These are phyloP conservation scores for Oidium heveae DNA, from an alignment of 2,329 filamentous ascomycete genomes.

Conservation along the genomic window DNA sequence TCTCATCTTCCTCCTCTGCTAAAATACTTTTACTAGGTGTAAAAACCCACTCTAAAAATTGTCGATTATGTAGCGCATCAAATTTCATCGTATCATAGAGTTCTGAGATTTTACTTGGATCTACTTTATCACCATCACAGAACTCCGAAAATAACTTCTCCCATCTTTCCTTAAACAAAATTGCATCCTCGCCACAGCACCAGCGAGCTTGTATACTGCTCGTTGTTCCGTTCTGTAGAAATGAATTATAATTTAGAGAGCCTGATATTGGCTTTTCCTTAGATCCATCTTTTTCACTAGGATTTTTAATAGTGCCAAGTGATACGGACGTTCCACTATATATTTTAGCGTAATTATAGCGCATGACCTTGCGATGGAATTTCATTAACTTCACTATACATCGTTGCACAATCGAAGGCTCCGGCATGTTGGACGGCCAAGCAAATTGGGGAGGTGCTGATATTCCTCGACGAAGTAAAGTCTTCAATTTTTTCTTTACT, in stretches of 20 bases:
- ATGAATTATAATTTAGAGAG: conserved; percentile 19
- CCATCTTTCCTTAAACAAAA: conserved; percentile 89
- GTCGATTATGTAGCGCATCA: conserved; percentile 85
- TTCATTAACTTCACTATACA: conserved; percentile 93
- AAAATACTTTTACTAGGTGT: conserved; percentile 61
- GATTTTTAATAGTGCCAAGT: conserved; percentile 29
- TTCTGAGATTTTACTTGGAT: conserved; percentile 95
- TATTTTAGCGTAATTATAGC: conserved; percentile 70
- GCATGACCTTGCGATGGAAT: conserved; percentile 87
- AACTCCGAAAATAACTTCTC: conserved; percentile 96
- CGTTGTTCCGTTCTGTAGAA: conserved; percentile 35
- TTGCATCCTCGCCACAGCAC: conserved; percentile 89
- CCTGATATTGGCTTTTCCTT: conserved; percentile 10
- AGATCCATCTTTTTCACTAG: conserved; percentile 15
- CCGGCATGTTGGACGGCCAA: conserved; percentile 89
- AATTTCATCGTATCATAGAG: conserved; percentile 99
- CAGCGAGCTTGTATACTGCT: conserved; percentile 65
- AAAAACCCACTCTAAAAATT: conserved; percentile 94
- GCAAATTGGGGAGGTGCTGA: conserved; percentile 86
- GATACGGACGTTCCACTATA: conserved; percentile 40
- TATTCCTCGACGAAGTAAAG: conserved; percentile 71
- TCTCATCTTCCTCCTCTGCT: conserved; percentile 32
- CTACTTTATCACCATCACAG: conserved; percentile 88
- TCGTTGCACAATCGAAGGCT: conserved; percentile 77
- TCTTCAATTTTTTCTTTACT: conserved; percentile 97